Evolutionary conservation across 2,329 filamentous ascomycete species (phyloP), one percentile per base, ranked within the genome.

Genomic region (Diaporthe ilicicola): DNA sequence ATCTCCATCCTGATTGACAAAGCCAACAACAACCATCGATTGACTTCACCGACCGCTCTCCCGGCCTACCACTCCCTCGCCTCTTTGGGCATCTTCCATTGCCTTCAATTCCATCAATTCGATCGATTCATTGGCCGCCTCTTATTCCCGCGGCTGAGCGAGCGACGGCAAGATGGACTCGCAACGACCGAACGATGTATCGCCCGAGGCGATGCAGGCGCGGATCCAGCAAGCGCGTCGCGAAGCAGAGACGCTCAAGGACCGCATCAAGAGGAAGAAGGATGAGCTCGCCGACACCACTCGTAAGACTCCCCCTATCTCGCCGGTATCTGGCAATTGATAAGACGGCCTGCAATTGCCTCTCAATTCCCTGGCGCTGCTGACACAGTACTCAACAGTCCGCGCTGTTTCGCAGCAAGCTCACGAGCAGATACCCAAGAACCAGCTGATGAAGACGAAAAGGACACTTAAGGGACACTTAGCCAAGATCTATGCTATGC

Each of bases 401-500:
- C 94, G 95, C 84, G 92, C 94, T 84, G 94, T 98, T 78, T 93
- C 96, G 78, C 91, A 94, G 82, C 93, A 95, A 85, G 92, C 95
- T 75, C 95, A 97, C 83, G 96, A 98, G 82, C 88, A 93, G 76
- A 91, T 99, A 78, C 94, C 95, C 75, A 93, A 93, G 83, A 96
- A 97, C 83, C 89, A 91, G 81, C 89, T 95, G 81, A 98, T 99
- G 96, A 97, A 96, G 88, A 93, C 95, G 75, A 96, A 97, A 87
- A 93, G 94, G 79, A 98, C 95, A 64, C 88, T 99, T 76, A 98
- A 98, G 87, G 96, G 96, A 76, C 96, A 99, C 88, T 86, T 99
- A 76, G 96, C 96, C 78, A 99, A 99, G 87, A 99, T 99, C 79
- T 99, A 99, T 84, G 96, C 96, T 78, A 99, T 99, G 96, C 96